A percentile compares a stretch with the other conserved stretches of the same genome.
Conservation (phyloP, 305 asterid genomes). For the Rubia peregrina region DNA sequence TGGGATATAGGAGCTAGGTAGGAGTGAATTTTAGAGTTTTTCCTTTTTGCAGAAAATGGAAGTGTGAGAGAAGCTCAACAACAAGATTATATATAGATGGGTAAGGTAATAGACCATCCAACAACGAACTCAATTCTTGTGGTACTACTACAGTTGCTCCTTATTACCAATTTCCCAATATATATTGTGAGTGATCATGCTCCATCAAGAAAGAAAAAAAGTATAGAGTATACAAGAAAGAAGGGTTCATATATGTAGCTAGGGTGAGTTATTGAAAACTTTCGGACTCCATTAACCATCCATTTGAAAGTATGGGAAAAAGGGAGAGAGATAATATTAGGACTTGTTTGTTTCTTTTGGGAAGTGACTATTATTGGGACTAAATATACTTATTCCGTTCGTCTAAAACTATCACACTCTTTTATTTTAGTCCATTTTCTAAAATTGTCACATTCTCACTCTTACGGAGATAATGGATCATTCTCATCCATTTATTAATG, state of each 20-base stretch:
- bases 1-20: slow-evolving; percentile 15
- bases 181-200: neutral
- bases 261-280: slow-evolving; percentile 5
- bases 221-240: slow-evolving; percentile 1
- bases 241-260: neutral
- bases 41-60: slow-evolving; percentile 53
- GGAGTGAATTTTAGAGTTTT: slow-evolving; percentile 11
- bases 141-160: slow-evolving; percentile 7
- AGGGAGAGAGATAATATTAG: slow-evolving; percentile 29
- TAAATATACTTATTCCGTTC: slow-evolving; percentile 1
- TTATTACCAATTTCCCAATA: neutral
- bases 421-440: neutral
- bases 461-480: neutral
- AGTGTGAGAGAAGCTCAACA: slow-evolving; percentile 29
- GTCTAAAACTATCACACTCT: neutral
- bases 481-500: neutral
- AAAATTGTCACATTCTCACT: neutral
- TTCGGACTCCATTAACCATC: slow-evolving; percentile 31
- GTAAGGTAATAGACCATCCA: slow-evolving; percentile 39
- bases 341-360: slow-evolving; percentile 34
- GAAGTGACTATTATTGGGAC: slow-evolving; percentile 40
- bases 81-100: slow-evolving; percentile 43
- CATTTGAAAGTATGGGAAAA: slow-evolving; percentile 53
- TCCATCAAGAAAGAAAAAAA: neutral
- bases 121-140: slow-evolving; percentile 25